A percentile compares a stretch with the other conserved stretches of the same genome.
These are phyloP conservation scores for Gillenia trifoliata DNA, from an alignment of 306 rosid species.

Conservation along the genomic window DNA sequence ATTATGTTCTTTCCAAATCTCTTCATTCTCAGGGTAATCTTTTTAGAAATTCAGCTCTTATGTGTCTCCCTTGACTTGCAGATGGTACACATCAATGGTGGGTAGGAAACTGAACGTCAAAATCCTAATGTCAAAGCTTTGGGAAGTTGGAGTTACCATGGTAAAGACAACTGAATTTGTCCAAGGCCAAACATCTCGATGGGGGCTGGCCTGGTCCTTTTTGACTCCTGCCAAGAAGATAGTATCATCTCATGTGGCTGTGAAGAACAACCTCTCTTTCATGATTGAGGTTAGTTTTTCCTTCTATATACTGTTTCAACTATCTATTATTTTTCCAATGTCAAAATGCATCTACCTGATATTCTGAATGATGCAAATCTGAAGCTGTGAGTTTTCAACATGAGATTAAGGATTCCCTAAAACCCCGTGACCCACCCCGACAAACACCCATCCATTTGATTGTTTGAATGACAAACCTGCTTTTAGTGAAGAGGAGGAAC, in stretches of 20 bases:
- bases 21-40: background rate
- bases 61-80: slow-evolving; percentile 20
- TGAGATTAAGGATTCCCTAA: background rate
- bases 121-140: slow-evolving; percentile 55
- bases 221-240: slow-evolving; percentile 49
- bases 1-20: background rate
- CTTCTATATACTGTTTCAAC: background rate
- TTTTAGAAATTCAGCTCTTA: background rate
- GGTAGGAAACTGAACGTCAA: slow-evolving; percentile 63
- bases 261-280: slow-evolving; percentile 62
- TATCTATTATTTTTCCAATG: background rate
- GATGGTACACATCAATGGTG: slow-evolving; percentile 88
- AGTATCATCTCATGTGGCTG: slow-evolving; percentile 35
- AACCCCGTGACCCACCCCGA: background rate
- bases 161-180: slow-evolving; percentile 91
- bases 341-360: background rate
- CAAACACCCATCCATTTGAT: background rate
- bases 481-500: background rate
- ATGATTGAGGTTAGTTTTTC: slow-evolving; percentile 42
- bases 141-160: slow-evolving; percentile 70
- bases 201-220: slow-evolving; percentile 98
- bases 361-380: background rate
- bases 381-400: background rate
- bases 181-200: slow-evolving; percentile 76
- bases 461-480: background rate